Percentiles rank a stretch among this genome's conserved stretches.
Evolutionary conservation across 805 yeast species (phyloP).

Genomic region (Wickerhamomyces sydowiorum): DNA sequence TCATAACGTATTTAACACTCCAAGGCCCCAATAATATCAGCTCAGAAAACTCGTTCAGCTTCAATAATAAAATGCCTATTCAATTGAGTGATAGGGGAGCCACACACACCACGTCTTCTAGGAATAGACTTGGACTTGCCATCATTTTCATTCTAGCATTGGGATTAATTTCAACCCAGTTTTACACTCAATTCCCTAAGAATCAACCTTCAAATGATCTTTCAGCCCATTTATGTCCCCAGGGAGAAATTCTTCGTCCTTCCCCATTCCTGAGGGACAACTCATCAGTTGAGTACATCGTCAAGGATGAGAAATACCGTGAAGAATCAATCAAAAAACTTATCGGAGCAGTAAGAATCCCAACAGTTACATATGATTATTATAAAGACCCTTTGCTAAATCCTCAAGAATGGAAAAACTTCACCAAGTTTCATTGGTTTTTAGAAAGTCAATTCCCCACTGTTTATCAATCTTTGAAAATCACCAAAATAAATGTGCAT

Average conservation of each 20-base stretch:
- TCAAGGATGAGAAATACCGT: slow-evolving; percentile 28
- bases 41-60: too few relatives aligned
- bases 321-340: slow-evolving; percentile 34
- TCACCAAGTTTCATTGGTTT: slow-evolving; percentile 37
- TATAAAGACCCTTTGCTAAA: slow-evolving; percentile 33
- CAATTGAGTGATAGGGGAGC: too few relatives aligned
- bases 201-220: background rate
- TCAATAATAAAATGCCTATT: too few relatives aligned
- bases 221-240: slow-evolving; percentile 14
- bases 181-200: background rate
- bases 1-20: too few relatives aligned
- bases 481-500: slow-evolving; percentile 51
- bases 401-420: slow-evolving; percentile 32
- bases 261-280: slow-evolving; percentile 25
- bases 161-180: background rate
- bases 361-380: slow-evolving; percentile 42
- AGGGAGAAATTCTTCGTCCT: slow-evolving; percentile 17
- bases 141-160: too few relatives aligned
- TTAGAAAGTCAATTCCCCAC: slow-evolving; percentile 47
- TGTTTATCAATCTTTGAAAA: slow-evolving; percentile 39
- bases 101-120: too few relatives aligned
- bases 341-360: slow-evolving; percentile 44
- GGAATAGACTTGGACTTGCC: too few relatives aligned
- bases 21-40: too few relatives aligned
- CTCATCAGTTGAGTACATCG: slow-evolving; percentile 27